A percentile compares a stretch with the other conserved stretches of the same genome.
These are phyloP conservation scores for Metarhizium robertsii DNA, from an alignment of 2,329 filamentous ascomycete genomes.

Conservation along the genomic window DNA sequence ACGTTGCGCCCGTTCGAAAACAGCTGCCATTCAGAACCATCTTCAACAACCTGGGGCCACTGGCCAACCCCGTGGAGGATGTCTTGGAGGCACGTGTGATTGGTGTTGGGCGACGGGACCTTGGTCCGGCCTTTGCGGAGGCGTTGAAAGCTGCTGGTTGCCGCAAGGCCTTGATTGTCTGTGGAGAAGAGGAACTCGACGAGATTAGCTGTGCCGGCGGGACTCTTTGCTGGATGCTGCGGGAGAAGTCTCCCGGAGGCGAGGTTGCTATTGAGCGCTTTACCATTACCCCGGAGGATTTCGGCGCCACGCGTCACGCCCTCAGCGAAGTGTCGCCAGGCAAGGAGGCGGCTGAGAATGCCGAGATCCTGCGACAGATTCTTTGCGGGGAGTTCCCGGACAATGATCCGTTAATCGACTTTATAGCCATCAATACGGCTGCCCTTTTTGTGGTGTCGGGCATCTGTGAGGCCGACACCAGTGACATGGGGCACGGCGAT, in stretches of 20 bases:
- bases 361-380: conserved; percentile 69
- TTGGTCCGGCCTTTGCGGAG: conserved; percentile 83
- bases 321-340: conserved; percentile 73
- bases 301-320: conserved; percentile 69
- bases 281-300: conserved; percentile 70
- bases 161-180: conserved; percentile 81
- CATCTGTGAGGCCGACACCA: conserved; percentile 74
- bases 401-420: conserved; percentile 81
- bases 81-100: conserved; percentile 81
- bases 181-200: conserved; percentile 89
- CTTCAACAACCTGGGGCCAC: conserved; percentile 90
- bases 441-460: conserved; percentile 80
- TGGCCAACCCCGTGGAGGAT: conserved; percentile 83
- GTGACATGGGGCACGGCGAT: conserved; percentile 70
- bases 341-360: conserved; percentile 80
- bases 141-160: conserved; percentile 68
- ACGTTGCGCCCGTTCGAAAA: conserved; percentile 75
- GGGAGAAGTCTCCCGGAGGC: conserved; percentile 31
- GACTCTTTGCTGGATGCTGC: conserved; percentile 82
- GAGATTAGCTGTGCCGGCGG: conserved; percentile 87
- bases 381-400: conserved; percentile 61
- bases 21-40: conserved; percentile 92
- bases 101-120: conserved; percentile 80
- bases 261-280: conserved; percentile 62
- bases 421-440: conserved; percentile 89